Conservation (phyloP, 129 eudicot species). For the Escallonia rubra region DNA sequence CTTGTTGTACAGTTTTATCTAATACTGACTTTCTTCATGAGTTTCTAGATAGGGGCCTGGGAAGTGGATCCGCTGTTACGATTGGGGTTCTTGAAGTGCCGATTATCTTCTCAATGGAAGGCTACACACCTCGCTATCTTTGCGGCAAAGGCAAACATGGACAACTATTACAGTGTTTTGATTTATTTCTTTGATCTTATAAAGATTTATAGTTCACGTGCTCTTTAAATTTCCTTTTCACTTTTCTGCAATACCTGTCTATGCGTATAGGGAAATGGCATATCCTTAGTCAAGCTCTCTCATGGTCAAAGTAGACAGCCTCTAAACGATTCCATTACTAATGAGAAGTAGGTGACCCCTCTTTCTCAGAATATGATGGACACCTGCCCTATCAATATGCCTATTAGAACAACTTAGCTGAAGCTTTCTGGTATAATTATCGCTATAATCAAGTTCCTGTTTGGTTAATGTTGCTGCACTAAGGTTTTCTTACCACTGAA, state of each 20-base stretch:
- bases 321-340: slow-evolving; percentile 13
- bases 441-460: too few species aligned
- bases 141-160: slow-evolving; percentile 17
- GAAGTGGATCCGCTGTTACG: slow-evolving; percentile 1
- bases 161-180: neutral
- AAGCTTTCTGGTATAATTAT: neutral
- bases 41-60: neutral
- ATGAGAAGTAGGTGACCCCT: slow-evolving; percentile 30
- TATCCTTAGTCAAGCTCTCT: slow-evolving; percentile 18
- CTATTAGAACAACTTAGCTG: neutral
- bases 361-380: neutral
- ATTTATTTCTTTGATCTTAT: neutral
- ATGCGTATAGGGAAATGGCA: slow-evolving; percentile 13
- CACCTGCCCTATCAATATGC: too few species aligned
- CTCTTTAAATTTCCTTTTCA: neutral
- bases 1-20: neutral
- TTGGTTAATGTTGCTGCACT: neutral
- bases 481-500: slow-evolving; percentile 6
- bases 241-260: neutral
- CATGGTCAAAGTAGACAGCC: slow-evolving; percentile 24
- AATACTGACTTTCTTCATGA: neutral
- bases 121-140: slow-evolving; percentile 5
- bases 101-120: neutral
- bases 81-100: slow-evolving; percentile 6
- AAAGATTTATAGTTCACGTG: neutral